phyloP scores from a whole-genome alignment of 257 asterid genomes.

The Parsonsia alboflavescens region DNA sequence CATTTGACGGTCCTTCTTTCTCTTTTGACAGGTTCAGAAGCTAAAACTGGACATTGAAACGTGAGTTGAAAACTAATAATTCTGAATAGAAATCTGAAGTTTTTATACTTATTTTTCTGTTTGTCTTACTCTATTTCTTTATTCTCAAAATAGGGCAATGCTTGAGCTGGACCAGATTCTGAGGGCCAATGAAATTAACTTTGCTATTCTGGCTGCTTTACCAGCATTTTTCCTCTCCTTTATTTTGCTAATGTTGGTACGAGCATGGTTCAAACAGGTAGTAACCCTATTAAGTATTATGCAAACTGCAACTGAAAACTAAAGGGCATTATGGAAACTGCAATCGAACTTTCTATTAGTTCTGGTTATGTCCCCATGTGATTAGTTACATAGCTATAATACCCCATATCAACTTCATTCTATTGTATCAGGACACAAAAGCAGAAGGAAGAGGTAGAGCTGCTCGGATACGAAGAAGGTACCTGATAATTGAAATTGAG shows the following conservation, averaged over 20 bases:
- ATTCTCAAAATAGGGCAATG: slow-evolving; percentile 72
- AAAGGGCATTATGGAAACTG: background rate
- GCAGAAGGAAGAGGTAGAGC: slow-evolving; percentile 97
- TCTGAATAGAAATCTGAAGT: slow-evolving; percentile 13
- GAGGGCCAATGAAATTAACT: slow-evolving; percentile 98
- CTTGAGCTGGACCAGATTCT: slow-evolving; percentile 98
- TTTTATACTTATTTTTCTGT: slow-evolving; percentile 16
- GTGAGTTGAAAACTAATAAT: slow-evolving; percentile 49
- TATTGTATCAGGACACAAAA: slow-evolving; percentile 67
- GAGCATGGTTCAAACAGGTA: slow-evolving; percentile 95
- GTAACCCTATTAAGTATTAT: background rate
- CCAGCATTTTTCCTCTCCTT: slow-evolving; percentile 95
- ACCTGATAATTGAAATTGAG: slow-evolving; percentile 73
- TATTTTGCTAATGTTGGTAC: slow-evolving; percentile 65
- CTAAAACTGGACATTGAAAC: slow-evolving; percentile 92
- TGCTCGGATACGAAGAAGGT: slow-evolving; percentile 91
- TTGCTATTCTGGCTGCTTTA: slow-evolving; percentile 96
- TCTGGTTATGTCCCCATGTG: background rate
- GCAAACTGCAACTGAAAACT: background rate
- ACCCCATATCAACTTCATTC: slow-evolving; percentile 11
- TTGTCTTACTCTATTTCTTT: background rate
- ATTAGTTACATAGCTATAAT: background rate
- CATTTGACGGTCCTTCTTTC: slow-evolving; percentile 23
- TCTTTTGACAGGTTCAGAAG: slow-evolving; percentile 80
- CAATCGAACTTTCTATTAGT: background rate